Base-by-base conservation (phyloP, 768 basidiomycete genomes). In the Melanogaster broomeanus region DNA sequence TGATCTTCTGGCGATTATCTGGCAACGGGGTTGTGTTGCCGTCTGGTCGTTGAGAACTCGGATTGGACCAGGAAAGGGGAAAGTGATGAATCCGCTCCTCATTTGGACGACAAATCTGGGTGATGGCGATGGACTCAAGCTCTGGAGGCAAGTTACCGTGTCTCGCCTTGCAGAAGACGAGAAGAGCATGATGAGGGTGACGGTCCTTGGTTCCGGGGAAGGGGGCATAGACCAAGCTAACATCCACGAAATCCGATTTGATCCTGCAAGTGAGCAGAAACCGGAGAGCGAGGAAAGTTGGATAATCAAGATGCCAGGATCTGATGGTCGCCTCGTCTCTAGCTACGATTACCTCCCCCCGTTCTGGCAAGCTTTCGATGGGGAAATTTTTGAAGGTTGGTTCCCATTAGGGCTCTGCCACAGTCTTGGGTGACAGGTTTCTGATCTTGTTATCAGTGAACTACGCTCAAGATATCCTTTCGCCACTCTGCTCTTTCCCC, bases 21-120 rank as follows among this genome's bases (percentile, higher is more conserved):
- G 87, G 83, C 83, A 87, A 51, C 70, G 74, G n/a, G 90, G 90
- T 0, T 69, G 72, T 25, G 63, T 90, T 9, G 81, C 88, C 45
- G 58, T 94, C 3, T 95, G 87, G 83, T 73, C 81, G 33, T 72
- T 93, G 38, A 73, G 78, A 35, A 91, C 84, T 1, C 80, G 83
- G 7, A 69, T 88, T 27, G 74, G 76, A 10, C 78, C 80, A 11
- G 83, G 83, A 6, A 75, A 72, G 1, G 79, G 72, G 22, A 83
- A 84, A 46, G 74, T 79, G 5, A 82, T 89, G 79, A 70, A 82
- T 45, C 88, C 87, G 1, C 57, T 53, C 7, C 66, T 61, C 45
- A 51, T 66, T 12, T 79, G 73, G 70, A 74, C 63, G 46, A 61
- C 63, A 39, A 31, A 50, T 33, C 58, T 64, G 13, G 43, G 55